Conservation (phyloP, 176 grass and related monocot genomes). For the Oryza meridionalis region DNA sequence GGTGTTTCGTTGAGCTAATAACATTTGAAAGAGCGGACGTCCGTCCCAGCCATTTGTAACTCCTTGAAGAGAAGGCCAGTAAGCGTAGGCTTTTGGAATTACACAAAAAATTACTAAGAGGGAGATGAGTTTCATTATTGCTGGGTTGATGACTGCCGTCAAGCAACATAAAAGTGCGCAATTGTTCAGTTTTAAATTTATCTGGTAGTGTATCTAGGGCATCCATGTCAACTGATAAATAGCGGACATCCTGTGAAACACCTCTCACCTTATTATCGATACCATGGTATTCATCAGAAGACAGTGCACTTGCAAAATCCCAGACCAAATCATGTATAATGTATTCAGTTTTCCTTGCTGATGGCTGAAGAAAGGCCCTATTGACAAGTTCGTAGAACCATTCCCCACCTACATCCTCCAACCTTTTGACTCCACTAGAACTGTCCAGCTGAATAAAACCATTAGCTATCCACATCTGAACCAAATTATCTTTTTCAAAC, state of each 20-base stretch:
- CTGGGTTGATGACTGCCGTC: not conserved
- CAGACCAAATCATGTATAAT: conserved; percentile 51
- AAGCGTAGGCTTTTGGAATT: conserved; percentile 28
- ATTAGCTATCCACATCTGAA: conserved; percentile 66
- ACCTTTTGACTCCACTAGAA: not conserved
- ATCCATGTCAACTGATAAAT: conserved; percentile 44
- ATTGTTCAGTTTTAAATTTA: not conserved
- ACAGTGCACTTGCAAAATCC: conserved; percentile 43
- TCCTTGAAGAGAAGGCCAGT: conserved; percentile 29
- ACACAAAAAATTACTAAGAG: not conserved
- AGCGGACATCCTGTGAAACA: conserved; percentile 25
- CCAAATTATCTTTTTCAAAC: conserved; percentile 40
- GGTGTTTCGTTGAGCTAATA: not conserved
- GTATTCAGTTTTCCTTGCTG: not conserved
- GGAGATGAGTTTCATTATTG: not conserved
- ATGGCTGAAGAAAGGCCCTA: conserved; percentile 41
- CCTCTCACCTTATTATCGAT: not conserved
- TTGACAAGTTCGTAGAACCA: conserved; percentile 55
- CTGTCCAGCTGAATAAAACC: conserved; percentile 30
- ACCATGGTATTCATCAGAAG: conserved; percentile 42
- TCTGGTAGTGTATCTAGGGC: not conserved
- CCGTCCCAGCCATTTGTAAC: no score
- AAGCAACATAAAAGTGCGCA: conserved; percentile 42
- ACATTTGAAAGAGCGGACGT: no score
- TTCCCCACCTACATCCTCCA: conserved; percentile 43